phyloP scores from a whole-genome alignment of 2,329 filamentous ascomycete species.

The Rhinocladiella similis region DNA sequence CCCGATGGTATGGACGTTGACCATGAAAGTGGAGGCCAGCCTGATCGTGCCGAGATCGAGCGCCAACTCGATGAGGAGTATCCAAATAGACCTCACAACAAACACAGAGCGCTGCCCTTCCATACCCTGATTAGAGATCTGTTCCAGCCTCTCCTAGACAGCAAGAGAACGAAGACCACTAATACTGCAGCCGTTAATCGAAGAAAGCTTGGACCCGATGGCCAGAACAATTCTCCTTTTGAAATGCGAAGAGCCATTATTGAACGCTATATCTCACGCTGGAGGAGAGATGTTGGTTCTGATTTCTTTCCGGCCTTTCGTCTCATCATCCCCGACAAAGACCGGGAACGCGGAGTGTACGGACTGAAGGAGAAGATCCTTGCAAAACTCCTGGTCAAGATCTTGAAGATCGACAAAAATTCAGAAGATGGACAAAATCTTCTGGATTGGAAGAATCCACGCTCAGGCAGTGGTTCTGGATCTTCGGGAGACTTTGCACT shows the following conservation, averaged over 20 bases:
- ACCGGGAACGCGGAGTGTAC: conserved; percentile 88
- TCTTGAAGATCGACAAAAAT: conserved; percentile 87
- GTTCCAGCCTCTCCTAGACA: conserved; percentile 79
- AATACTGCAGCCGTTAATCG: conserved; percentile 57
- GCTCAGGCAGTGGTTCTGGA: conserved; percentile 60
- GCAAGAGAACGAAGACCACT: conserved; percentile 72
- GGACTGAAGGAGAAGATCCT: conserved; percentile 91
- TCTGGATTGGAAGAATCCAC: conserved; percentile 88
- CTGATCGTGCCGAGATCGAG: conserved; percentile 28
- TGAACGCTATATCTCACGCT: conserved; percentile 78
- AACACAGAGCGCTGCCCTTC: conserved; percentile 76
- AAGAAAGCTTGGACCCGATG: conserved; percentile 59
- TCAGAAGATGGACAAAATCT: conserved; percentile 85
- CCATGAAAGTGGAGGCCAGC: conserved; percentile 1
- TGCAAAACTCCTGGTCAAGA: conserved; percentile 83
- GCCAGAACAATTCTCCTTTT: conserved; percentile 62
- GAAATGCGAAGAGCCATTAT: conserved; percentile 81
- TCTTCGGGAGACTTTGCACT: conserved; percentile 91
- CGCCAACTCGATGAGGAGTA: conserved; percentile 60
- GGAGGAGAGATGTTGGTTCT: conserved; percentile 83
- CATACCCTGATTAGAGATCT: conserved; percentile 73
- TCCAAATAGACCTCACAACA: conserved; percentile 79
- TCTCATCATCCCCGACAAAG: conserved; percentile 88
- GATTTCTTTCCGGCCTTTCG: conserved; percentile 93
- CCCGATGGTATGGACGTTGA: conserved; percentile 15